Percentiles rank a stretch among this genome's conserved stretches.
phyloP scores from a whole-genome alignment of 257 asterid genomes.

The Linderniella brevidens region DNA sequence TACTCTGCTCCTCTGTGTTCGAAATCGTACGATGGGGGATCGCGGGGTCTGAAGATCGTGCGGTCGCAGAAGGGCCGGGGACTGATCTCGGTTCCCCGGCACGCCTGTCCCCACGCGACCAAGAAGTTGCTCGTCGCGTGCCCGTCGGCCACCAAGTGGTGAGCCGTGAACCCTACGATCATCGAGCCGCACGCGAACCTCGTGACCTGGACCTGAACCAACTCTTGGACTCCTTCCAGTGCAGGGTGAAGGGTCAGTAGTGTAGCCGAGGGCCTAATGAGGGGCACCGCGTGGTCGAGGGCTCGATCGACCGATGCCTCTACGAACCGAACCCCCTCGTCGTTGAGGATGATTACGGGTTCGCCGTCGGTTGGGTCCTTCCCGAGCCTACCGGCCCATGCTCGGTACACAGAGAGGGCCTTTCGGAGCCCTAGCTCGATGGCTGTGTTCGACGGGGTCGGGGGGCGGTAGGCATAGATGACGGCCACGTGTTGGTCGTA shows the following conservation, averaged over 20 bases:
- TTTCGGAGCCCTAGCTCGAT: constrained; percentile 47
- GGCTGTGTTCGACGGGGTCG: constrained; percentile 33
- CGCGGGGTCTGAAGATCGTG: constrained; percentile 33
- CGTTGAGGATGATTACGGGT: constrained; percentile 33
- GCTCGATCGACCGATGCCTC: constrained; percentile 48
- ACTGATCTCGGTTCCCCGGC: constrained; percentile 23
- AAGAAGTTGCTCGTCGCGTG: constrained; percentile 51
- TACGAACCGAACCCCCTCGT: constrained; percentile 59
- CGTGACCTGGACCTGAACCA: constrained; percentile 67
- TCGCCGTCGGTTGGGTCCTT: constrained; percentile 20
- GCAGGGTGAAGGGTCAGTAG: constrained; percentile 50
- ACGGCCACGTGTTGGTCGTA: constrained; percentile 57
- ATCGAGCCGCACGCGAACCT: constrained; percentile 70
- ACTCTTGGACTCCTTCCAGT: constrained; percentile 31
- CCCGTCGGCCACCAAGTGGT: constrained; percentile 72
- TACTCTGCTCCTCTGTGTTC: constrained; percentile 60
- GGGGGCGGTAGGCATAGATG: constrained; percentile 65
- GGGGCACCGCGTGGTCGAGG: constrained; percentile 27
- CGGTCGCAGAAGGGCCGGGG: constrained; percentile 50
- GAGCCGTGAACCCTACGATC: constrained; percentile 64
- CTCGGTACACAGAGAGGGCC: constrained; percentile 41
- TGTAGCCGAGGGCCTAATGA: constrained; percentile 31
- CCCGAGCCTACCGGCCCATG: constrained; percentile 73
- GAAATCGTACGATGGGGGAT: constrained; percentile 35
- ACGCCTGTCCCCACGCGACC: constrained; percentile 82